These are phyloP conservation scores for Alternaria dauci DNA, from an alignment of 2,329 filamentous ascomycete species.

Conservation along the genomic window DNA sequence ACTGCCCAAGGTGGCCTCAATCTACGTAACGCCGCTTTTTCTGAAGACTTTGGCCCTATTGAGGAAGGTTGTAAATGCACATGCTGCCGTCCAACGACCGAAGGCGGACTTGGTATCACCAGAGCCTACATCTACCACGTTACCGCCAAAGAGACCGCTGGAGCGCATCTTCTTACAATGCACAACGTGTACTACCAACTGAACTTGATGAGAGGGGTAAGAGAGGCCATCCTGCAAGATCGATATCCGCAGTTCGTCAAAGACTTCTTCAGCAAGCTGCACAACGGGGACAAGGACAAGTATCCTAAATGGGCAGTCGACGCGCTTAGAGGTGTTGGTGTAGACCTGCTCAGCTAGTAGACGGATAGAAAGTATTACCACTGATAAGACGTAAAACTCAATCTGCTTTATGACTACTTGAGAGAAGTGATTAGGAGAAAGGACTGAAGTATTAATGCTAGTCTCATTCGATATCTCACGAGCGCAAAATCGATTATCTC, in stretches of 20 bases:
- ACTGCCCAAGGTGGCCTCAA: slow-evolving; percentile 84
- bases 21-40: slow-evolving; percentile 77
- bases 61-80: slow-evolving; percentile 83
- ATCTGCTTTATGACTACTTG: not conserved
- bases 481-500: not conserved
- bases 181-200: slow-evolving; percentile 97
- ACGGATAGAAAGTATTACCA: not conserved
- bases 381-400: not conserved
- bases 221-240: slow-evolving; percentile 83
- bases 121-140: slow-evolving; percentile 92
- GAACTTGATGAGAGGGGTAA: slow-evolving; percentile 77
- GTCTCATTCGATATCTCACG: not conserved
- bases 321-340: slow-evolving; percentile 78
- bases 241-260: slow-evolving; percentile 79
- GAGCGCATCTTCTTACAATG: slow-evolving; percentile 84
- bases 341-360: slow-evolving; percentile 55
- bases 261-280: slow-evolving; percentile 78
- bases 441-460: not conserved
- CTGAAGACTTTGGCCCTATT: slow-evolving; percentile 82
- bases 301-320: slow-evolving; percentile 87
- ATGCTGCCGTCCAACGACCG: slow-evolving; percentile 72
- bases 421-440: not conserved
- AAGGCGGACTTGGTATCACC: slow-evolving; percentile 81
- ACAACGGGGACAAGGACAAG: slow-evolving; percentile 66
- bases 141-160: slow-evolving; percentile 91